Percentiles rank a stretch among this genome's conserved stretches.
Evolutionary conservation across 148 eudicot species (phyloP).

Genomic region (Pharnaceum exiguum): DNA sequence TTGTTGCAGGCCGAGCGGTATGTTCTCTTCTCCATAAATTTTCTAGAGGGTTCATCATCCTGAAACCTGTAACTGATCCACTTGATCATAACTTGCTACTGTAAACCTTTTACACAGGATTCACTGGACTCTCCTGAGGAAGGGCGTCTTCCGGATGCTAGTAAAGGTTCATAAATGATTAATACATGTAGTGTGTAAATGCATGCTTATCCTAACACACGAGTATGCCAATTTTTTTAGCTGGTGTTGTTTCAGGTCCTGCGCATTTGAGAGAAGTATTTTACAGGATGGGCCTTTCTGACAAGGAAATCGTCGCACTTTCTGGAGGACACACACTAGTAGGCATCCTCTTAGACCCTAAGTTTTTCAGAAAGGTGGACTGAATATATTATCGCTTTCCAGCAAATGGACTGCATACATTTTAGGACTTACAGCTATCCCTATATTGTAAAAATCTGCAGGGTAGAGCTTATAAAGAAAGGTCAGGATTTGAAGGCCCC

Average conservation of each 20-base stretch:
- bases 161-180: conserved; percentile 52
- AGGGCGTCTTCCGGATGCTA: conserved; percentile 93
- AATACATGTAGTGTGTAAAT: too few relatives aligned
- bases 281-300: conserved; percentile 75
- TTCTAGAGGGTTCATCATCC: not conserved
- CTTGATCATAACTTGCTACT: not conserved
- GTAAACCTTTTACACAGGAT: conserved; percentile 45
- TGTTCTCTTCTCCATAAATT: not conserved
- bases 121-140: conserved; percentile 48
- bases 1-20: conserved; percentile 80
- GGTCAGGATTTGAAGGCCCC: conserved; percentile 84
- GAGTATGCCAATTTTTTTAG: not conserved
- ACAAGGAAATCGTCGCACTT: conserved; percentile 81
- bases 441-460: conserved; percentile 8
- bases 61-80: too few relatives aligned
- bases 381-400: too few relatives aligned
- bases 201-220: not conserved
- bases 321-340: conserved; percentile 96
- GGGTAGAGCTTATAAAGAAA: conserved; percentile 82
- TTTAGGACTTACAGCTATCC: not conserved
- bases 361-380: too few relatives aligned
- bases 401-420: not conserved
- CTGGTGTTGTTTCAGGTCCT: conserved; percentile 38
- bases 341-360: conserved; percentile 5
- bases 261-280: conserved; percentile 67